Evolutionary conservation across 2,329 filamentous ascomycete genomes (phyloP).

Genomic region (Aspergillus spinulosporus): DNA sequence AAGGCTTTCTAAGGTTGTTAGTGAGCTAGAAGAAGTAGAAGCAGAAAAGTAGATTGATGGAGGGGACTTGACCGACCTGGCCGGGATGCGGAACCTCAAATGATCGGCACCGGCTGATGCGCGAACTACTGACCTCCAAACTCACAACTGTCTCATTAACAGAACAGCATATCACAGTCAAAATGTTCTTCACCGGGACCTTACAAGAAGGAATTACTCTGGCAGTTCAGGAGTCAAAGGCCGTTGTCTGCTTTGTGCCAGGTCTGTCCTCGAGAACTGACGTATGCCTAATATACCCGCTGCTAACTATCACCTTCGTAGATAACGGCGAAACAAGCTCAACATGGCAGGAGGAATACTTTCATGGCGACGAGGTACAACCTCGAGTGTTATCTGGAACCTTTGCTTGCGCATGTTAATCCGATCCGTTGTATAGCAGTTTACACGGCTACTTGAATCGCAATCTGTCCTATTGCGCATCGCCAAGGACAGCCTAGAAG

Average conservation of each 20-base stretch:
- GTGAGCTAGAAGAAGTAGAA: neutral
- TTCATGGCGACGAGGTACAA: slow-evolving; percentile 55
- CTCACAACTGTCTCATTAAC: neutral
- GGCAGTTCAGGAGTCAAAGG: slow-evolving; percentile 72
- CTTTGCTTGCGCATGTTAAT: slow-evolving; percentile 12
- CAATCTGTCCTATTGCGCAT: slow-evolving; percentile 71
- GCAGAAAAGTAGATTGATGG: neutral
- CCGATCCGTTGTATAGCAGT: slow-evolving; percentile 40
- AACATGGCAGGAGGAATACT: slow-evolving; percentile 70
- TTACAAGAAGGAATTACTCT: slow-evolving; percentile 77
- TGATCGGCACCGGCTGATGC: slow-evolving; percentile 23
- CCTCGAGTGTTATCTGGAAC: neutral
- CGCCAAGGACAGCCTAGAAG: slow-evolving; percentile 72
- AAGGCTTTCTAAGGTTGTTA: neutral
- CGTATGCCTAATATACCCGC: neutral
- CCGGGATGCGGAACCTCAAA: slow-evolving; percentile 16
- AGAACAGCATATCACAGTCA: slow-evolving; percentile 11
- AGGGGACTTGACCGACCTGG: neutral
- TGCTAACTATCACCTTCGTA: slow-evolving; percentile 34
- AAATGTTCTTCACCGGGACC: slow-evolving; percentile 79
- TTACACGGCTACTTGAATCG: slow-evolving; percentile 57
- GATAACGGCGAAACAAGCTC: slow-evolving; percentile 69
- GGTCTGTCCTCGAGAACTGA: slow-evolving; percentile 54
- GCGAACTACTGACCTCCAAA: slow-evolving; percentile 18
- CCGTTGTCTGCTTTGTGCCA: slow-evolving; percentile 81